phyloP scores from a whole-genome alignment of 768 basidiomycete species.

The Suillus hirtellus region DNA sequence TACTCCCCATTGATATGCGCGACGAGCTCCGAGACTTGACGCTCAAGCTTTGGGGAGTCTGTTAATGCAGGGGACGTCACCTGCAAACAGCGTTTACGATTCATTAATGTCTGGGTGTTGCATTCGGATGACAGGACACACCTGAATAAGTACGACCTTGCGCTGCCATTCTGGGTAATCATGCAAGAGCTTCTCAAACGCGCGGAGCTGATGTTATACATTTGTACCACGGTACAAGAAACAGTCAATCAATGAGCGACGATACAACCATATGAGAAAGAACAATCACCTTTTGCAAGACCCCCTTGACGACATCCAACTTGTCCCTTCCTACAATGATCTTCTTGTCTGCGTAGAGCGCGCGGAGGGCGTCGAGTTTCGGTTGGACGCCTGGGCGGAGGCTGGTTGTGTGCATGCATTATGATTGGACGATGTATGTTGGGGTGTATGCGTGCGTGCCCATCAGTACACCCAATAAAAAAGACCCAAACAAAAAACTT shows the following conservation, averaged over 20 bases:
- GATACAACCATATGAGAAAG: background rate
- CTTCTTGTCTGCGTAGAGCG: constrained; percentile 94
- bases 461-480: background rate
- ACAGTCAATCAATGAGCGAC: background rate
- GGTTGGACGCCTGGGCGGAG: constrained; percentile 81
- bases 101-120: constrained; percentile 19
- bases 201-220: constrained; percentile 64
- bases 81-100: constrained; percentile 52
- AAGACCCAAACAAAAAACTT: constrained; percentile 26
- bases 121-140: background rate
- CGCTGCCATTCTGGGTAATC: constrained; percentile 97
- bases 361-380: constrained; percentile 82
- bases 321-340: constrained; percentile 98
- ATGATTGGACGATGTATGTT: background rate
- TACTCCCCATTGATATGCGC: constrained; percentile 96
- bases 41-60: constrained; percentile 91
- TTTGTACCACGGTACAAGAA: background rate
- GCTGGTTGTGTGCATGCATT: constrained; percentile 31
- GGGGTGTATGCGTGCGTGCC: background rate
- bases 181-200: constrained; percentile 90
- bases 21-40: constrained; percentile 91
- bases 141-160: constrained; percentile 72
- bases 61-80: constrained; percentile 92
- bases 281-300: constrained; percentile 80
- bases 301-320: constrained; percentile 97